Evolutionary conservation across 192 early-diverging fungal genomes (phyloP).

Genomic region (Endogone sp.): DNA sequence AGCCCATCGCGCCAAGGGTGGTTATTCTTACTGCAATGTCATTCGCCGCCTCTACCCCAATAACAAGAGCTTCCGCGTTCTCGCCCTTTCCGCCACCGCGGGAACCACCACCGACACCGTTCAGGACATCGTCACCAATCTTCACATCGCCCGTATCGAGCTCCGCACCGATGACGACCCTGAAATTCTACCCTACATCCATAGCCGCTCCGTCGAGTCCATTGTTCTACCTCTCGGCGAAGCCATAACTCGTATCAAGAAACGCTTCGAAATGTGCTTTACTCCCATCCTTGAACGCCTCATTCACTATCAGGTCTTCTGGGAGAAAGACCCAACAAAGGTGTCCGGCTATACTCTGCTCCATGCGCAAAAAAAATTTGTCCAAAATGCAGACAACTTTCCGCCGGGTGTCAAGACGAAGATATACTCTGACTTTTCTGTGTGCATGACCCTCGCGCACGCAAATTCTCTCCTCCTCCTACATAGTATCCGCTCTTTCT

Average conservation of each 20-base stretch:
- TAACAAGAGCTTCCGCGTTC: conserved; percentile 59
- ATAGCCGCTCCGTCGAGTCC: conserved; percentile 60
- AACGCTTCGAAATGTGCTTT: conserved; percentile 22
- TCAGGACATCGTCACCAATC: conserved; percentile 67
- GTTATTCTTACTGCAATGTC: conserved; percentile 78
- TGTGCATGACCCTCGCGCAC: conserved; percentile 27
- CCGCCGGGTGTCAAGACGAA: conserved; percentile 10
- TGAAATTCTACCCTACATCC: conserved; percentile 74
- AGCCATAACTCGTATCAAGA: conserved; percentile 27
- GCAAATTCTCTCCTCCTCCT: conserved; percentile 39
- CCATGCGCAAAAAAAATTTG: conserved; percentile 17
- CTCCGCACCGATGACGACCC: conserved; percentile 85
- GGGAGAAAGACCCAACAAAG: conserved; percentile 28
- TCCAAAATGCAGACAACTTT: conserved; percentile 12
- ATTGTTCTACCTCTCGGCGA: conserved; percentile 58
- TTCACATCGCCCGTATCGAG: conserved; percentile 77
- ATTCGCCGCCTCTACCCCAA: conserved; percentile 50
- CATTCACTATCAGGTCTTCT: conserved; percentile 13
- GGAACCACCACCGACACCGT: conserved; percentile 69
- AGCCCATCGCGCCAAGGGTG: conserved; percentile 84
- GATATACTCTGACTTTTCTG: conserved; percentile 12
- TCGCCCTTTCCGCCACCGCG: conserved; percentile 88
- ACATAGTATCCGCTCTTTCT: conserved; percentile 46
- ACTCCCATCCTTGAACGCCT: conserved; percentile 30
- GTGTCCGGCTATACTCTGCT: conserved; percentile 39